Percentiles rank a stretch among this genome's conserved stretches.
Conservation (phyloP, 176 grass and related monocot species). For the Lolium multiflorum region DNA sequence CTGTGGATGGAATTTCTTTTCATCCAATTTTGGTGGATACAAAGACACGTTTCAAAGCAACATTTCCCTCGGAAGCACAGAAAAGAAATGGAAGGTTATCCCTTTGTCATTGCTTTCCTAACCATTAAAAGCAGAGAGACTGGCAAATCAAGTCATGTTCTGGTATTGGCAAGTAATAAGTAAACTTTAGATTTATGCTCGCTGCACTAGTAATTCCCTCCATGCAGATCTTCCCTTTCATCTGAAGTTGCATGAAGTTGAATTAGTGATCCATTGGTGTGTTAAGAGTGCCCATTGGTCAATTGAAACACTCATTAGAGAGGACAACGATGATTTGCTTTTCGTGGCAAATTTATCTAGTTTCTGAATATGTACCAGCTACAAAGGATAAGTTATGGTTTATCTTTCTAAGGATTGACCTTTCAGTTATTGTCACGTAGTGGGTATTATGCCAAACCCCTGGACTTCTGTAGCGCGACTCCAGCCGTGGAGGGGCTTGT, state of each 20-base stretch:
- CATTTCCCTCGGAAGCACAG: conserved; percentile 69
- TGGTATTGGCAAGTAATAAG: neutral
- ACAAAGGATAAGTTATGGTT: conserved; percentile 12
- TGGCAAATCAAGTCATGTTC: neutral
- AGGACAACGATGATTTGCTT: neutral
- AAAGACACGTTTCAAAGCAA: conserved; percentile 73
- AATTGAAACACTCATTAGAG: neutral
- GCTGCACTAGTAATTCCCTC: conserved; percentile 7
- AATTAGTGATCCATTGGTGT: neutral
- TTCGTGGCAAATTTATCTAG: neutral
- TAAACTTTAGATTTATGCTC: neutral
- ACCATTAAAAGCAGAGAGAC: neutral
- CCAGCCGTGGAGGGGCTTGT: too few relatives aligned
- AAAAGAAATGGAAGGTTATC: conserved; percentile 92
- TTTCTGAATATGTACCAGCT: neutral
- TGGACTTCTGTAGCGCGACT: too few relatives aligned
- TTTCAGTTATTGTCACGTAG: neutral
- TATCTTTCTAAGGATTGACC: neutral
- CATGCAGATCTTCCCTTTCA: neutral
- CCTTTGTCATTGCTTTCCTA: conserved; percentile 6
- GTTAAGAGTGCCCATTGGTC: neutral
- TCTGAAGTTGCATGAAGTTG: conserved; percentile 4
- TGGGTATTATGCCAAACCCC: too few relatives aligned
- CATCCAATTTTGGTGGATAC: conserved; percentile 78
- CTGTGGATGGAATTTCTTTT: conserved; percentile 45